Conservation (phyloP, 164 flowering plant species). For the Akebia trifoliata region DNA sequence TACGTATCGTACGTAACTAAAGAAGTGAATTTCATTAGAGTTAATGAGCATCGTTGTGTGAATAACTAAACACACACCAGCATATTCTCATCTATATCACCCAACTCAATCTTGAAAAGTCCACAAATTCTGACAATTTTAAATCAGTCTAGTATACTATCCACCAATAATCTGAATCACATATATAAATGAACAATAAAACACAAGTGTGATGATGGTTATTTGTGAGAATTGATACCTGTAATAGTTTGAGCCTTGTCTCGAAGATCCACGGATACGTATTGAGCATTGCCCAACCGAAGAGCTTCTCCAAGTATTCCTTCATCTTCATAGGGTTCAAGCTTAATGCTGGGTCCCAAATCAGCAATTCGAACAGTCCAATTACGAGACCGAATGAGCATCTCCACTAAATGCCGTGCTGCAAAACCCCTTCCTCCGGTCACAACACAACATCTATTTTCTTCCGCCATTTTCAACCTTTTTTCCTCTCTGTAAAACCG, state of each 20-base stretch:
- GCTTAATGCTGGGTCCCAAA: constrained; percentile 54
- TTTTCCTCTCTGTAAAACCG: background rate
- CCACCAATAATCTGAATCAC: too few relatives aligned
- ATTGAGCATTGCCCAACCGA: constrained; percentile 55
- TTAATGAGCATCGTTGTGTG: background rate
- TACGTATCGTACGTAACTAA: too few relatives aligned
- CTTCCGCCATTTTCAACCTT: constrained; percentile 26
- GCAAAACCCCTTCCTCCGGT: constrained; percentile 97
- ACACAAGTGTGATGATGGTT: too few relatives aligned
- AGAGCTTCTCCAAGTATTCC: constrained; percentile 72
- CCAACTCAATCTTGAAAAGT: too few relatives aligned
- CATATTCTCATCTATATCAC: background rate
- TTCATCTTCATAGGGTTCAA: constrained; percentile 56
- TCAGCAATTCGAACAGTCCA: constrained; percentile 72
- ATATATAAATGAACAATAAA: background rate
- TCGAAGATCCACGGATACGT: constrained; percentile 76
- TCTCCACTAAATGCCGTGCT: constrained; percentile 85
- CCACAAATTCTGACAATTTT: too few relatives aligned
- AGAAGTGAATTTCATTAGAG: background rate
- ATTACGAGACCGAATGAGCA: constrained; percentile 53
- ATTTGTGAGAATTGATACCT: too few relatives aligned
- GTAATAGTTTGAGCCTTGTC: constrained; percentile 62
- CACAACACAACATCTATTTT: constrained; percentile 74
- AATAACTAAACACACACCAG: background rate
- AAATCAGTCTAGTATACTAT: too few relatives aligned